Percentiles rank a stretch among this genome's conserved stretches.
These are phyloP conservation scores for Cryphonectria naterciae DNA, from an alignment of 2,329 filamentous ascomycete genomes.

Conservation along the genomic window DNA sequence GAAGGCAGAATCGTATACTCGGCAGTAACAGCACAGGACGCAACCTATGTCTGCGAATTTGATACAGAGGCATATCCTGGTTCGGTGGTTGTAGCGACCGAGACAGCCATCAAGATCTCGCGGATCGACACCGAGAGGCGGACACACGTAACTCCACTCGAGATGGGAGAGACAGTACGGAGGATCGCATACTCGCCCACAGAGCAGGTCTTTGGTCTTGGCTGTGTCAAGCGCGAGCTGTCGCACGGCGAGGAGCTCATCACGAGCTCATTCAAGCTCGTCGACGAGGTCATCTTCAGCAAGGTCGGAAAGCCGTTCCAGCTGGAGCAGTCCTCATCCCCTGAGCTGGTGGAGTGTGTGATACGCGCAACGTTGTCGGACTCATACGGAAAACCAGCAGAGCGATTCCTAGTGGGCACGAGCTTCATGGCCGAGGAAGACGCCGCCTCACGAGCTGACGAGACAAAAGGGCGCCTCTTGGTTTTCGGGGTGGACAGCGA, in stretches of 20 bases:
- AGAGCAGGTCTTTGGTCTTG: conserved; percentile 82
- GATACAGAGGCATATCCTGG: conserved; percentile 79
- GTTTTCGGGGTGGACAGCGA: conserved; percentile 81
- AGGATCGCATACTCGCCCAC: conserved; percentile 82
- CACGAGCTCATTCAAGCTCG: conserved; percentile 80
- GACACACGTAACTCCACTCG: conserved; percentile 83
- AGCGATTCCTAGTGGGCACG: conserved; percentile 91
- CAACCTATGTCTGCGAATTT: conserved; percentile 80
- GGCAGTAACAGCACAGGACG: conserved; percentile 87
- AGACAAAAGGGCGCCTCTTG: conserved; percentile 76
- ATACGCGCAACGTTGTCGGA: conserved; percentile 74
- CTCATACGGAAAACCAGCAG: conserved; percentile 58
- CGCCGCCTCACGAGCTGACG: conserved; percentile 40
- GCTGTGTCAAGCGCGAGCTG: conserved; percentile 78
- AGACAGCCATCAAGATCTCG: conserved; percentile 76
- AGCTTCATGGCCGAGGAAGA: conserved; percentile 71
- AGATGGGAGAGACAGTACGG: conserved; percentile 80
- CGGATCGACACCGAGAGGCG: conserved; percentile 81
- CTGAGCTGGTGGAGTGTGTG: conserved; percentile 84
- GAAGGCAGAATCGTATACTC: conserved; percentile 91
- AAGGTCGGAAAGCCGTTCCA: conserved; percentile 71
- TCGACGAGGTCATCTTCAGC: conserved; percentile 88
- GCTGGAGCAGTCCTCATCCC: conserved; percentile 52
- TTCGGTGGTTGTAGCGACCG: conserved; percentile 80
- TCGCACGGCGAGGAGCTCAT: conserved; percentile 73